Evolutionary conservation across 768 basidiomycete species (phyloP), one percentile per base, ranked within the genome.

Genomic region (Naganishia randhawae): DNA sequence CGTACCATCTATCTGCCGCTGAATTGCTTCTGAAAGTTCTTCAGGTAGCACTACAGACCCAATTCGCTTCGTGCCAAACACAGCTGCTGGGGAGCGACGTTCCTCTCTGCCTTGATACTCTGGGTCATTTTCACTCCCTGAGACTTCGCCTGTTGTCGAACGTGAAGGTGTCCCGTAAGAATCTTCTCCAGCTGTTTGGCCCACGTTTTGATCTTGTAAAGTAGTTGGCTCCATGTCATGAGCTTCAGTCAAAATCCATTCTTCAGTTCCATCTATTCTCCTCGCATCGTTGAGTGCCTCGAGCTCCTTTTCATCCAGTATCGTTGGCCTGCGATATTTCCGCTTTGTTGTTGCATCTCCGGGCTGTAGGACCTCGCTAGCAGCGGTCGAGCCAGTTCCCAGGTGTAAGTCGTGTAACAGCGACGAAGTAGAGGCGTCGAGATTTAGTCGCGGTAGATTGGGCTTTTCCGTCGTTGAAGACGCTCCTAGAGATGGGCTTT

Each of bases 11-110:
- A 97, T 89, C 63, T 93, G 82, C 11, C 78, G 73, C 67, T 84
- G 83, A 55, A 96, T 87, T 5, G 88, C 81, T 14, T 82, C 82
- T 71, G 87, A 84, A 50, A 97, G 82, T 77, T 92, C 88, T 10
- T 83, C 78, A 0, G 93, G 88, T 14, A 97, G 74, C 14, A 88
- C 81, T 9, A 92, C 86, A 50, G 87, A 81, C 10, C 91, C 90
- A 54, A 91, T 83, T 50, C 84, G 81, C 67, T 86, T 83, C 72
- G 89, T 88, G 19, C 92, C 94, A 77, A 90, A 90, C 27, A 82
- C 81, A 22, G 92, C 91, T 25, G 90, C 91, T 50, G 90, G 89
- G 29, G 91, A 91, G 76, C 89, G 89, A 62, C 85, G 82, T 50
- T 81, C 80, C 17, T 77, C 84, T 17, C 71, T 25, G 4, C 25